Evolutionary conservation across 116 monocot genomes (phyloP).

Genomic region (Papilionanthe hybrid): DNA sequence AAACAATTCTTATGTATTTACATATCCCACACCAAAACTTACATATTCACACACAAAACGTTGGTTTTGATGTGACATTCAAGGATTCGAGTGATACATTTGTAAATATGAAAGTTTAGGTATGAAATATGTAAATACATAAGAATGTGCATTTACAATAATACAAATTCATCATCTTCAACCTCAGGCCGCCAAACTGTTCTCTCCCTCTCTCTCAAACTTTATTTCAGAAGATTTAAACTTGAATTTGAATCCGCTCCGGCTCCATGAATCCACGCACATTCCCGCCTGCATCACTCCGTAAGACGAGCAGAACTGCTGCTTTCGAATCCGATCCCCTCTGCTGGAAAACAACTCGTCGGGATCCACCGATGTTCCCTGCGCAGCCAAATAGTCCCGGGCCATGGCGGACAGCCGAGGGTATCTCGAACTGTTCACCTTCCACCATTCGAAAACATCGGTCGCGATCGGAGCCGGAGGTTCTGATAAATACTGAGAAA

Average conservation of each 20-base stretch:
- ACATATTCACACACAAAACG: too few relatives aligned
- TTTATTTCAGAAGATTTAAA: neutral
- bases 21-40: too few relatives aligned
- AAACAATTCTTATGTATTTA: too few relatives aligned
- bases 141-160: too few relatives aligned
- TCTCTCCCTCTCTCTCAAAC: neutral
- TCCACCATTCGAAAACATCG: conserved; percentile 87
- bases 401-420: conserved; percentile 84
- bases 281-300: conserved; percentile 42
- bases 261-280: conserved; percentile 70
- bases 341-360: conserved; percentile 64
- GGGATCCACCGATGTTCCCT: conserved; percentile 66
- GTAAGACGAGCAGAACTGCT: conserved; percentile 53
- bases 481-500: conserved; percentile 69
- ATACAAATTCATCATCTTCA: too few relatives aligned
- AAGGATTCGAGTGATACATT: too few relatives aligned
- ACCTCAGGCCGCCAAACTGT: neutral
- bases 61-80: too few relatives aligned
- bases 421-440: conserved; percentile 52
- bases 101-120: too few relatives aligned
- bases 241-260: conserved; percentile 61
- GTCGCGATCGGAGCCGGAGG: conserved; percentile 59
- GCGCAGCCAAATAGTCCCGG: conserved; percentile 72
- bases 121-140: too few relatives aligned
- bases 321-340: conserved; percentile 47